phyloP scores from a whole-genome alignment of 1,284 basidiomycete species.

The Ganoderma resinaceum region DNA sequence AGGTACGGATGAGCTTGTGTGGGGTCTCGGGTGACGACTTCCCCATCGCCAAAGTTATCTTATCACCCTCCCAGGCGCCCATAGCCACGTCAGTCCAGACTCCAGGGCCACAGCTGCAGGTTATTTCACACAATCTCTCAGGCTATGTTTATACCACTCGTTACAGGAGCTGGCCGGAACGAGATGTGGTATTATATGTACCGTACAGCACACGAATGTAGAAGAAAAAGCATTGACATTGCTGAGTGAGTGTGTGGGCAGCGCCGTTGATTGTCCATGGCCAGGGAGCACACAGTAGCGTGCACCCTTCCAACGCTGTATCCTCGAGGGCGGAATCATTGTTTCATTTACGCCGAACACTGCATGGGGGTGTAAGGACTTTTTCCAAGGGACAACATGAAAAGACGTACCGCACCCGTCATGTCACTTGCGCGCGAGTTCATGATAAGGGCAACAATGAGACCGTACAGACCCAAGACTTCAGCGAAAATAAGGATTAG shows the following conservation, averaged over 20 bases:
- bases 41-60: conserved; percentile 17
- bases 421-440: conserved; percentile 62
- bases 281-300: conserved; percentile 6
- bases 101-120: neutral
- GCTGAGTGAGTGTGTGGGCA: conserved; percentile 17
- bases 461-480: conserved; percentile 82
- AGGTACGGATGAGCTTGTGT: conserved; percentile 1
- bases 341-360: conserved; percentile 29
- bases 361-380: neutral
- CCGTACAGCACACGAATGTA: conserved; percentile 32
- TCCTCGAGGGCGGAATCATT: neutral
- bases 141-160: neutral
- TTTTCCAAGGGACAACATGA: neutral
- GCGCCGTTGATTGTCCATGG: conserved; percentile 20
- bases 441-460: conserved; percentile 92
- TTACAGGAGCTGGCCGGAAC: neutral
- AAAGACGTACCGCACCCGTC: conserved; percentile 32
- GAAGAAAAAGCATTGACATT: conserved; percentile 23
- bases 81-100: conserved; percentile 27
- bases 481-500: conserved; percentile 87
- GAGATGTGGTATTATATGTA: conserved; percentile 34
- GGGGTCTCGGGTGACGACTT: neutral
- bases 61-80: conserved; percentile 21
- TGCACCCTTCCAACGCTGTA: conserved; percentile 17
- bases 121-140: neutral